Conservation (phyloP, 306 rosid genomes). For the Gastrolobium villosum region DNA sequence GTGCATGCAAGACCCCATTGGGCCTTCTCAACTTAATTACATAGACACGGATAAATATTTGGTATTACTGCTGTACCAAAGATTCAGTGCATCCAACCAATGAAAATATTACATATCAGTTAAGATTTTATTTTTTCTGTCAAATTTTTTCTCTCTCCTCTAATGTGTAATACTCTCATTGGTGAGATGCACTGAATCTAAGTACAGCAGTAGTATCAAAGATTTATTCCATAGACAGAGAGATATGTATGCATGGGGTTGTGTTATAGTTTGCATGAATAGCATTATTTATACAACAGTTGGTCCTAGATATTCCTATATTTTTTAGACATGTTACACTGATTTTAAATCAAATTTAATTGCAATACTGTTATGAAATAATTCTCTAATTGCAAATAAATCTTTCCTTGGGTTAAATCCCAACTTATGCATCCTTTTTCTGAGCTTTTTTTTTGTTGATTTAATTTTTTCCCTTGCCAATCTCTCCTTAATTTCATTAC, state of each 20-base stretch:
- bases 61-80: no score
- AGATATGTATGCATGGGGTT: neutral
- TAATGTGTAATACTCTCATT: no score
- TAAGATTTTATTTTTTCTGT: no score
- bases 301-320: neutral
- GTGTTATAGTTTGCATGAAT: neutral
- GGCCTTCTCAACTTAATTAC: neutral
- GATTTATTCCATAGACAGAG: neutral
- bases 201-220: no score
- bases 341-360: conserved; percentile 13
- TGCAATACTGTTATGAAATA: neutral
- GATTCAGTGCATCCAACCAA: no score
- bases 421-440: neutral
- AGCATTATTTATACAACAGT: neutral
- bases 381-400: neutral
- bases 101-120: no score
- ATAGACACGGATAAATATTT: no score
- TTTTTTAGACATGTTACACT: neutral
- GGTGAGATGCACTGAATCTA: no score
- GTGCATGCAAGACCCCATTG: neutral
- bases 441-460: neutral
- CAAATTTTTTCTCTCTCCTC: no score
- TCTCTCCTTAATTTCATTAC: neutral
- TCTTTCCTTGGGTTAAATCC: neutral
- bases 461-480: neutral